Percentiles rank a stretch among this genome's conserved stretches.
These are phyloP conservation scores for Penicillium sp. DNA, from an alignment of 2,329 filamentous ascomycete genomes.

Conservation along the genomic window DNA sequence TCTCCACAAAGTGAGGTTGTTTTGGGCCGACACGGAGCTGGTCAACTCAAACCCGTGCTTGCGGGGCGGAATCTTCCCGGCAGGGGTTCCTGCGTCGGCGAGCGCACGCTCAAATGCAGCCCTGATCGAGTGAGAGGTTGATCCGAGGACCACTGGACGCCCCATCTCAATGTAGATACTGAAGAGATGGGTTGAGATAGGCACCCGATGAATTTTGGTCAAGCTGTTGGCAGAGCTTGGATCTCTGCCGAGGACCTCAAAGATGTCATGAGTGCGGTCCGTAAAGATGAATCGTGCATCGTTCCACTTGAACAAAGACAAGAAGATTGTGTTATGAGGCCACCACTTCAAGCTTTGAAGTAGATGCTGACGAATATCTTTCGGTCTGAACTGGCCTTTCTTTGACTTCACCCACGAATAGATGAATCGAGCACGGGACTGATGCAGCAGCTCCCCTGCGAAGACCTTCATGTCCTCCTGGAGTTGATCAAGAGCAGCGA, in stretches of 20 bases:
- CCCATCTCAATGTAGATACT: constrained; percentile 58
- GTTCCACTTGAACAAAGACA: constrained; percentile 72
- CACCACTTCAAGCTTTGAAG: constrained; percentile 63
- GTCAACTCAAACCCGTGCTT: background rate
- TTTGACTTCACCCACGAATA: constrained; percentile 62
- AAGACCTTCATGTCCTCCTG: constrained; percentile 31
- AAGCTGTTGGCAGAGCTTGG: background rate
- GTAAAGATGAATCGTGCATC: constrained; percentile 72
- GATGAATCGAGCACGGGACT: constrained; percentile 68
- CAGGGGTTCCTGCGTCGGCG: constrained; percentile 20
- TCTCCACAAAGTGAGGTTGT: constrained; percentile 52
- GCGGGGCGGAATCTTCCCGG: background rate
- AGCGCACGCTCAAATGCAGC: constrained; percentile 59
- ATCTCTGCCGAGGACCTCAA: constrained; percentile 30
- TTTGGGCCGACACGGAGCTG: constrained; percentile 25
- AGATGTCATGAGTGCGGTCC: constrained; percentile 72
- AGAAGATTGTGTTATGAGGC: constrained; percentile 75
- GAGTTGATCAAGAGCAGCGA: constrained; percentile 44
- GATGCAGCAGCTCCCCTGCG: constrained; percentile 64
- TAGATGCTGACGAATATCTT: constrained; percentile 64
- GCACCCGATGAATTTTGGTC: constrained; percentile 13
- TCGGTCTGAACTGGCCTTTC: constrained; percentile 67
- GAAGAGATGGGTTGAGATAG: constrained; percentile 56
- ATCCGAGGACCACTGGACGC: constrained; percentile 44
- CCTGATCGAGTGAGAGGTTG: constrained; percentile 56